Base-by-base conservation (phyloP, 2,329 filamentous ascomycete species). In the Xylariaceae sp. region DNA sequence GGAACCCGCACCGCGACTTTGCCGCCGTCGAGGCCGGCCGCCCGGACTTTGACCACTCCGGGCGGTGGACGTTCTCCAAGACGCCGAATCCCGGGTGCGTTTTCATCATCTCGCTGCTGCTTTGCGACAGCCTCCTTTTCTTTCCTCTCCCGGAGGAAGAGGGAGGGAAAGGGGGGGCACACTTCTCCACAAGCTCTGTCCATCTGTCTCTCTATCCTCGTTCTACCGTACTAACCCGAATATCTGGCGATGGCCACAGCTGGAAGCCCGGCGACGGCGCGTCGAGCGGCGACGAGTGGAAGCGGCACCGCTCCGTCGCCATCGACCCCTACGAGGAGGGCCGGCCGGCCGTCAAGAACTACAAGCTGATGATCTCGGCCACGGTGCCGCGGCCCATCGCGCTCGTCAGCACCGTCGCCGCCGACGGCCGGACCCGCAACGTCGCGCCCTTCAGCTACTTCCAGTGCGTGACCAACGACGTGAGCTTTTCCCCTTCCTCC, bases 1-100 rank as follows among this genome's bases (percentile, higher is more conserved):
- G 42, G 11, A 45, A 43, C 27, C 42, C 42, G 12, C 40, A 45
- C 29, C 25, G n/a, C 15, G 29, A 45, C 29, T 45, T 40, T 17
- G 31, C 34, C 2, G 35, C 26, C 12, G 42, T 45, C 14, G 37
- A 45, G 27, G 38, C 37, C 3, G 16, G 22, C 4, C 34, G n/a
- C 9, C 33, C n/a, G 5, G n/a, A 16, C n/a, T 39, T 32, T 24
- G 23, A 36, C 15, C n/a, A 25, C 13, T 12, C n/a, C 13, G n/a
- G 19, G 3, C 13, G 29, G 19, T 37, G 35, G 35, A 28, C 29
- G 14, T 22, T 31, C 25, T 28, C 30, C 10, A 38, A 34, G 28
- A 31, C 31, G 18, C 36, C 36, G 5, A 32, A 30, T 14, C 25
- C 36, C 6, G 24, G 24, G 5, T n/a, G n/a, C n/a, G n/a, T n/a